Evolutionary conservation across 768 basidiomycete species (phyloP), one percentile per base, ranked within the genome.

Genomic region (Jaapia argillacea): DNA sequence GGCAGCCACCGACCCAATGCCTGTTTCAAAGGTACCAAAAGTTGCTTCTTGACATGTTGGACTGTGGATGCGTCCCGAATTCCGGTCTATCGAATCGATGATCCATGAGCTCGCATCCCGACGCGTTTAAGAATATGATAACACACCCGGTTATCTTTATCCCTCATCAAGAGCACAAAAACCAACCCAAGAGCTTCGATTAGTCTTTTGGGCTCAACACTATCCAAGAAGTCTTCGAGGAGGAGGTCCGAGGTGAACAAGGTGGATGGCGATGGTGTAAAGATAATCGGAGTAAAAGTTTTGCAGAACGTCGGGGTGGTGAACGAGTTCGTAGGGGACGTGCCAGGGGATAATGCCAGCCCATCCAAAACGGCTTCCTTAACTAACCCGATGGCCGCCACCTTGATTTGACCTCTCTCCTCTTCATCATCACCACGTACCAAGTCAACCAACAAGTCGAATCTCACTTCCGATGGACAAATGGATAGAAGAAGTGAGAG

Each of bases 141-240:
- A 49, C 63, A 3, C 40, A 84, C 85, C 54, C 57, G 56, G 53
- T 87, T 88, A 4, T 59, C 48, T 6, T 48, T 53, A 55, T 89
- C 85, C 48, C 82, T 63, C 36, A 64, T 58, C 5, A 85, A 52
- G 14, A 86, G 63, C 25, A 81, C 67, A 49, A 81, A 86, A 54
- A 81, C 83, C 41, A 87, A 68, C 14, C 75, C 74, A 4, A 89
- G 61, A 48, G 73, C 77, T 48, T 86, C 83, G 0, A 72, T 68
- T 20, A 89, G 62, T 33, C 85, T 66, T 18, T 69, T 51, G n/a
- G 77, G 63, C 51, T 87, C 85, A 6, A 71, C 60, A 0, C 72
- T 74, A 21, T 72, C 62, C 13, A 85, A 63, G 28, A 74, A 72
- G 12, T 66, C 58, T 4, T 72, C 51, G 0, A 70, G 55, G 21